Evolutionary conservation across 768 basidiomycete genomes (phyloP).

Genomic region (Suillus ampliporus): DNA sequence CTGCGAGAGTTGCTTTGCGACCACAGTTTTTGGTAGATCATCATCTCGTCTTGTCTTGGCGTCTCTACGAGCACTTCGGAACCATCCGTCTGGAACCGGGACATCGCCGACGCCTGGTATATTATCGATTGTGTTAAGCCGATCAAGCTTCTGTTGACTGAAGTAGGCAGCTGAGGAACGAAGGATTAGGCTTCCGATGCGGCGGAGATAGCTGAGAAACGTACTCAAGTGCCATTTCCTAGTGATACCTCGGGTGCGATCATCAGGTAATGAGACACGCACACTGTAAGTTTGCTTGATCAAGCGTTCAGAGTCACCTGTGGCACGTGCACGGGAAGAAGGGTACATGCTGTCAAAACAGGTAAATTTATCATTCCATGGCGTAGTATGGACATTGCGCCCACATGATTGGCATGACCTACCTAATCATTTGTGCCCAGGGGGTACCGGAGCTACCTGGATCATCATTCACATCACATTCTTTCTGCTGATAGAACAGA

Average conservation of each 20-base stretch:
- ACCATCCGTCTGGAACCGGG: conserved; percentile 76
- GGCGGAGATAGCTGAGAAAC: conserved; percentile 42
- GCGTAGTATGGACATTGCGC: conserved; percentile 14
- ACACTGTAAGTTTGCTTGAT: conserved; percentile 64
- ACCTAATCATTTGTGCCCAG: conserved; percentile 80
- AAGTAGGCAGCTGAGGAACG: conserved; percentile 75
- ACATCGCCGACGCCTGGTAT: conserved; percentile 70
- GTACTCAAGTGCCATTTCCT: conserved; percentile 61
- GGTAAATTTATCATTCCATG: conserved; percentile 20
- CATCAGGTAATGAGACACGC: conserved; percentile 50
- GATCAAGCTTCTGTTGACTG: conserved; percentile 75
- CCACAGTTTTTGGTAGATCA: conserved; percentile 55
- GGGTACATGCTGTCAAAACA: conserved; percentile 40
- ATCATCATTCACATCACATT: conserved; percentile 47
- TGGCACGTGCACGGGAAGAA: conserved; percentile 45
- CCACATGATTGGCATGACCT: conserved; percentile 43
- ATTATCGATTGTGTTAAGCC: conserved; percentile 72
- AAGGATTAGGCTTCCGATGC: conserved; percentile 16
- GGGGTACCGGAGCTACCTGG: conserved; percentile 59
- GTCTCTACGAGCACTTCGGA: conserved; percentile 75
- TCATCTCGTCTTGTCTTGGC: conserved; percentile 51
- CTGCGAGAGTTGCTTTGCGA: conserved; percentile 41
- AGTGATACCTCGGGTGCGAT: conserved; percentile 45
- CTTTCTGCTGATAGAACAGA: conserved; percentile 60
- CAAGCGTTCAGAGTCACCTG: conserved; percentile 47